phyloP scores from a whole-genome alignment of 2,329 filamentous ascomycete species.

The Cercospora zeina region DNA sequence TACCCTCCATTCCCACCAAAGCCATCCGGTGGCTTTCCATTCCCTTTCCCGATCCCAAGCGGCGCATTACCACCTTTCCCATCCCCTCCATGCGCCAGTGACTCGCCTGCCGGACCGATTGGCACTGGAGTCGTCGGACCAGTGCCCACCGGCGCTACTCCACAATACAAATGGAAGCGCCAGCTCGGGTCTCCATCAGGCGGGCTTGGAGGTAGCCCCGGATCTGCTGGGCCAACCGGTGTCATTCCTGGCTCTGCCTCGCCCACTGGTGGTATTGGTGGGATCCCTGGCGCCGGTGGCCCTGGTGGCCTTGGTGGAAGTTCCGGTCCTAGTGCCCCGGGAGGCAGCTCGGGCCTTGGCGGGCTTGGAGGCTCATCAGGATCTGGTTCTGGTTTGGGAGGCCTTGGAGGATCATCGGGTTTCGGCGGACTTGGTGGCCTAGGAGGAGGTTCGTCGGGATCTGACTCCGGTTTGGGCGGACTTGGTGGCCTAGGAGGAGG shows the following conservation, averaged over 20 bases:
- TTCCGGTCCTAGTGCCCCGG: slow-evolving; percentile 11
- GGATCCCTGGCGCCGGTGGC: not conserved
- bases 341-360: slow-evolving; percentile 7
- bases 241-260: slow-evolving; percentile 3
- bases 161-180: not conserved
- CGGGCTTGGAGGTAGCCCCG: slow-evolving; percentile 2
- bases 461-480: not conserved
- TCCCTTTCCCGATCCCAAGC: not conserved
- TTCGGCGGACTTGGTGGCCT: not conserved
- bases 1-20: slow-evolving; percentile 1
- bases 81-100: not conserved
- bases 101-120: not conserved
- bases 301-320: slow-evolving; percentile 6
- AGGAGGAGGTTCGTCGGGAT: too few species aligned
- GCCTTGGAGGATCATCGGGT: not conserved
- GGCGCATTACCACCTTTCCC: slow-evolving; percentile 9
- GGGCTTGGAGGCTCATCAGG: not conserved
- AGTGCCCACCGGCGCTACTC: not conserved
- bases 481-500: not conserved
- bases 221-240: slow-evolving; percentile 17
- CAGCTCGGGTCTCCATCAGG: not conserved
- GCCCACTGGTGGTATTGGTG: slow-evolving; percentile 10
- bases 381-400: not conserved
- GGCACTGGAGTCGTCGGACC: slow-evolving; percentile 9
- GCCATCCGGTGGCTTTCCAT: not conserved